Evolutionary conservation across 2,329 filamentous ascomycete species (phyloP), one percentile per base, ranked within the genome.

Genomic region (Fusarium citri): DNA sequence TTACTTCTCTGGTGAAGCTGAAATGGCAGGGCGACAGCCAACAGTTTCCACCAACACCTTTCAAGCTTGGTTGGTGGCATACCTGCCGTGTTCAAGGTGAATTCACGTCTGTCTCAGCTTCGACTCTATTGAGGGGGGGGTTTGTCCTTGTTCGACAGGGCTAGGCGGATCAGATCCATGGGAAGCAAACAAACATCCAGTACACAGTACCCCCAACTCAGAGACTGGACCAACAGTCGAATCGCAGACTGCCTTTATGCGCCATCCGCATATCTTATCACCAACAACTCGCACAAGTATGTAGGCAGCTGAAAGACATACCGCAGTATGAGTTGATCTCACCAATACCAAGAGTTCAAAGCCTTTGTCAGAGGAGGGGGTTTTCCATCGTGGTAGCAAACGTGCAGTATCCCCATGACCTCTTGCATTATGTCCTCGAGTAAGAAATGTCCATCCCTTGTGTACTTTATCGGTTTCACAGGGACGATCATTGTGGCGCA

Each of bases 281-380:
- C 73, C 73, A 75, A 74, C 60, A 63, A 40, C 61, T 55, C 45
- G 45, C 57, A 55, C 66, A 50, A 61, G 37, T 61, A 70, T 68
- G 60, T 58, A 69, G 40, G 49, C 23, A 59, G 56, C 56, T 56
- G 37, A 59, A 25, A 53, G 59, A 26, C 25, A 68, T 69, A 58
- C 48, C 53, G 53, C 47, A 65, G 31, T 55, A 40, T 45, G 54
- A 50, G 48, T 30, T 31, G 26, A 46, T 43, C 64, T 58, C 57
- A 40, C 56, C 50, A 64, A 53, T 53, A 22, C 41, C 9, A 49
- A 30, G 23, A 47, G 40, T 26, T 46, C 30, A 56, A 59, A 48
- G 30, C 42, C 54, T 60, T 53, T 59, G 51, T 59, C 28, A 62
- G 42, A 56, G 50, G 49, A 60, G 54, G 56, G 67, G 64, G 46